A percentile compares a stretch with the other conserved stretches of the same genome.
Evolutionary conservation across 176 grass and related monocot genomes (phyloP).

Genomic region (Eragrostis curvula): DNA sequence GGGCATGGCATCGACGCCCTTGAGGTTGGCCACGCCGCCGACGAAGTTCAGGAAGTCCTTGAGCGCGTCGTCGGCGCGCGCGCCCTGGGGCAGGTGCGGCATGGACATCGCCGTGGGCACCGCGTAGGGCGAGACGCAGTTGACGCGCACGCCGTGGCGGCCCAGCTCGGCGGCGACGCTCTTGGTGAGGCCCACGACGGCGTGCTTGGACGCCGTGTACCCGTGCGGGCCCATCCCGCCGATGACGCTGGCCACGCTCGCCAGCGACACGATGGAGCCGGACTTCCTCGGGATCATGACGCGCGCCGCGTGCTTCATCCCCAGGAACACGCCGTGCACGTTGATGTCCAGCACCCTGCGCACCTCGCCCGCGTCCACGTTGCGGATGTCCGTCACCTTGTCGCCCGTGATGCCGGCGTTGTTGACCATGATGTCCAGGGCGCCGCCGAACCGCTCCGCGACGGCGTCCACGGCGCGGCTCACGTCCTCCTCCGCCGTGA

Average conservation of each 20-base stretch:
- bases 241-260: conserved; percentile 56
- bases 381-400: conserved; percentile 71
- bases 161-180: conserved; percentile 75
- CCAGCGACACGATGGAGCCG: conserved; percentile 75
- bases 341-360: conserved; percentile 78
- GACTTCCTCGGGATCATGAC: conserved; percentile 74
- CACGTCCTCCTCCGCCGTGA: conserved; percentile 65
- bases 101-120: conserved; percentile 63
- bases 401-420: conserved; percentile 69
- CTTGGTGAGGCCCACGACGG: conserved; percentile 77
- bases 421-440: conserved; percentile 90
- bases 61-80: conserved; percentile 35
- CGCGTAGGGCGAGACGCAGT: conserved; percentile 80
- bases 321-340: conserved; percentile 70
- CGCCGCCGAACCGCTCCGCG: conserved; percentile 54
- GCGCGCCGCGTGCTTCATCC: conserved; percentile 91
- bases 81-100: conserved; percentile 49
- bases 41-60: conserved; percentile 50
- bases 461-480: conserved; percentile 58
- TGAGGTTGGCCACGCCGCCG: conserved; percentile 69
- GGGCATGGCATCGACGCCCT: conserved; percentile 55
- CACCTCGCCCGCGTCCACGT: conserved; percentile 51
- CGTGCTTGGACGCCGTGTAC: conserved; percentile 80
- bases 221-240: conserved; percentile 71
- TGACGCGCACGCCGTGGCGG: conserved; percentile 80